Evolutionary conservation across 2,329 filamentous ascomycete genomes (phyloP).

Genomic region (Orbilia blumenaviensis): DNA sequence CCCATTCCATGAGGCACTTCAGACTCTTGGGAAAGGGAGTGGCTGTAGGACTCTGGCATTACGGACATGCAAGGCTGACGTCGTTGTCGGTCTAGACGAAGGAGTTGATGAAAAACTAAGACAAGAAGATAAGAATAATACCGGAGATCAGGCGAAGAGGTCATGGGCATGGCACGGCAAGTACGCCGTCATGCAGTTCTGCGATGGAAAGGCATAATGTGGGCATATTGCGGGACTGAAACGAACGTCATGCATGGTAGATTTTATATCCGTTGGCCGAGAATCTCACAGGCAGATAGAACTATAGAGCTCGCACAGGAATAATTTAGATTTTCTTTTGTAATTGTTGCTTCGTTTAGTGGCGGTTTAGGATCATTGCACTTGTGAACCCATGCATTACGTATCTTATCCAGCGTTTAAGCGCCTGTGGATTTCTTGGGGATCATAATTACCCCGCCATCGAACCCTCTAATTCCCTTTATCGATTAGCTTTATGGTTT

Average conservation of each 20-base stretch:
- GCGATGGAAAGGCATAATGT: constrained; percentile 68
- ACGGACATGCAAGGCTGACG: constrained; percentile 95
- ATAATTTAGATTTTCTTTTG: constrained; percentile 1
- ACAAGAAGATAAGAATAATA: constrained; percentile 64
- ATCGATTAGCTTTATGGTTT: neutral
- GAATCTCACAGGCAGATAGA: neutral
- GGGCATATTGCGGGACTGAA: no score
- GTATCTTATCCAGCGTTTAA: neutral
- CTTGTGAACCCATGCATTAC: neutral
- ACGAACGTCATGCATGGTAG: neutral
- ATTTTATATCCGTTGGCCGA: neutral
- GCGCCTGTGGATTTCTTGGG: neutral
- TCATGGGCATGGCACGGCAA: constrained; percentile 97
- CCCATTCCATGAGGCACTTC: constrained; percentile 83
- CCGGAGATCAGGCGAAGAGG: constrained; percentile 70
- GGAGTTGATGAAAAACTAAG: constrained; percentile 85
- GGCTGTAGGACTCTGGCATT: constrained; percentile 86
- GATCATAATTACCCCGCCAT: neutral
- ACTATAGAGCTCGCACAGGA: neutral
- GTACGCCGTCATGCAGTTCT: constrained; percentile 93
- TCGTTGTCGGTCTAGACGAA: constrained; percentile 83
- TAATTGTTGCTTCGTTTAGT: neutral
- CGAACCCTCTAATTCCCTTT: neutral
- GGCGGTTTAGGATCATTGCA: neutral
- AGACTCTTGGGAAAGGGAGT: constrained; percentile 81